These are phyloP conservation scores for Akanthomyces uredinophilus DNA, from an alignment of 2,329 filamentous ascomycete genomes.

Conservation along the genomic window DNA sequence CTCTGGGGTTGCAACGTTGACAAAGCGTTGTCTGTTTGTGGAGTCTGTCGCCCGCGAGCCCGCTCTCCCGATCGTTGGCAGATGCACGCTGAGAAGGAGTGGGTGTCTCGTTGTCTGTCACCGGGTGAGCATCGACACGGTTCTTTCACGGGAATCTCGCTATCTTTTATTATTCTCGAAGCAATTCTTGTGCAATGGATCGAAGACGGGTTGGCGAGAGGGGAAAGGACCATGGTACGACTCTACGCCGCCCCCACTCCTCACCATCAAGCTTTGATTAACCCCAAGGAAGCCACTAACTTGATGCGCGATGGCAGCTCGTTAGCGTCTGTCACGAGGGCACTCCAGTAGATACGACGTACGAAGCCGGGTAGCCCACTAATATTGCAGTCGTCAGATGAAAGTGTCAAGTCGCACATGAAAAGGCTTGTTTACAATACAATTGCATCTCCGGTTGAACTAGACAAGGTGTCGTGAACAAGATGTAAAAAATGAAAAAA, in stretches of 20 bases:
- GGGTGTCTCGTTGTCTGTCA: background rate
- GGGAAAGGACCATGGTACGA: background rate
- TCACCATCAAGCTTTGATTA: background rate
- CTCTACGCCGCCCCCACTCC: background rate
- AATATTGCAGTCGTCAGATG: too few species aligned
- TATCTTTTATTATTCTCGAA: background rate
- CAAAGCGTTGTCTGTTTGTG: background rate
- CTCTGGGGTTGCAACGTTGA: background rate
- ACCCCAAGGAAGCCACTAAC: background rate
- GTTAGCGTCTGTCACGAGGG: slow-evolving; percentile 1
- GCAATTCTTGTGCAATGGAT: background rate
- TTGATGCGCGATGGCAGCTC: slow-evolving; percentile 1
- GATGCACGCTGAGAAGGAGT: background rate
- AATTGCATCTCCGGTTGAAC: too few species aligned
- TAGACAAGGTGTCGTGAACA: too few species aligned
- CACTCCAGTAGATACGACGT: background rate
- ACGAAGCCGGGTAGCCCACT: background rate
- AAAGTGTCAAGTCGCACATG: too few species aligned
- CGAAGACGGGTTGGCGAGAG: background rate
- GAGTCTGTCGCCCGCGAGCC: background rate
- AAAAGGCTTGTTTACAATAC: too few species aligned
- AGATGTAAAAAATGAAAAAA: too few species aligned
- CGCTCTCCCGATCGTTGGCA: background rate
- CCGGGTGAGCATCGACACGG: background rate
- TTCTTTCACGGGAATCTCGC: background rate